Evolutionary conservation across 805 yeast genomes (phyloP), one percentile per base, ranked within the genome.

Genomic region (Sungouiozyma ichnusensis): DNA sequence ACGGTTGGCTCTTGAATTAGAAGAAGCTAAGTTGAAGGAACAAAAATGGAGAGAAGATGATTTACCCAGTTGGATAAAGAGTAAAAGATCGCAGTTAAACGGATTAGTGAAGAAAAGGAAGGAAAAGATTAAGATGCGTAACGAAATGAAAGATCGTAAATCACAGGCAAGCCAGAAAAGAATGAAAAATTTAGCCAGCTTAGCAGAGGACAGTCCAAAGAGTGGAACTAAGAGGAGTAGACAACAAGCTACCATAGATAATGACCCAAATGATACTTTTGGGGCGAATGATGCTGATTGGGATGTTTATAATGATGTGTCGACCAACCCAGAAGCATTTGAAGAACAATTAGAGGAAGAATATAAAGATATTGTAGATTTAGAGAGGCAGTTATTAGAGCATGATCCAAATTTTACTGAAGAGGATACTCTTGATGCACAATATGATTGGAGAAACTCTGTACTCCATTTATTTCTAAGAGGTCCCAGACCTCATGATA

Each of bases 231-330:
- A 73, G 39, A 67, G 77, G 24, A 72, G 71, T 33, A 69, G 81
- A 53, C 73, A 69, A 5, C 76, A 73, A 50, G 76, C 79, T 0
- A 77, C 87, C 1, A 81, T 84, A 29, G 95, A 85, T 54, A 85
- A 85, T 50, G 97, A 86, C 59, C 94, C 94, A 14, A 85, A 79
- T 53, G 97, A 90, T 62, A 85, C 88, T 0, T 88, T 90, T 63
- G 97, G 97, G 43, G 88, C 95, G 2, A 79, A 86, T 54, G 97
- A 90, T 57, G 95, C 84, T 43, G 98, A 92, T 62, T 90, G 97
- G 97, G 77, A 82, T 17, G 79, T 86, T 15, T 90, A 90, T 58
- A 74, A 92, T 52, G 92, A 85, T 55, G 82, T 87, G 43, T 76
- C 85, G 16, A 76, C 74, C 48, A 80, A 71, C 15, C 81, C 79